Conservation (phyloP, 371 early-diverging fungal species). For the Capillidium heterosporum region DNA sequence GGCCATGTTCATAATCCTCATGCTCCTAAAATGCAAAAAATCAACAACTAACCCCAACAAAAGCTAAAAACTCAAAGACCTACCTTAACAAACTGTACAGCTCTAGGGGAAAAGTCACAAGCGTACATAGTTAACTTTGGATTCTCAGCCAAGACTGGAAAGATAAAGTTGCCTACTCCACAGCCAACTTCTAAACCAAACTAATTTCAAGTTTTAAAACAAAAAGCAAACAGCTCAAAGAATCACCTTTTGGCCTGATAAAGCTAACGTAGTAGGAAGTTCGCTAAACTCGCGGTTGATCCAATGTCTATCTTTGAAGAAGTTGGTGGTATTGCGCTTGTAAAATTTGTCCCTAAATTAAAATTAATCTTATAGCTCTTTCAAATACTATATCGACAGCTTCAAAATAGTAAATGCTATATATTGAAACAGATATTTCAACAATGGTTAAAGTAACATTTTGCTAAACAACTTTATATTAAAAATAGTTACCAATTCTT, state of each 20-base stretch:
- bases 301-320: constrained; percentile 93
- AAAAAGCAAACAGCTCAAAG: neutral
- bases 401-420: too few species aligned
- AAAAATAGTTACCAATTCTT: constrained; percentile 5
- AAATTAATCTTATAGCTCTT: neutral
- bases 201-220: neutral
- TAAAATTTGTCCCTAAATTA: constrained; percentile 59
- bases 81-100: constrained; percentile 58
- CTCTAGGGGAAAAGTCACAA: constrained; percentile 69
- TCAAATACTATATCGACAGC: neutral
- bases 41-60: neutral
- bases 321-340: constrained; percentile 83
- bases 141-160: constrained; percentile 66
- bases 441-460: neutral
- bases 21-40: constrained; percentile 17
- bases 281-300: constrained; percentile 90
- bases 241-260: neutral
- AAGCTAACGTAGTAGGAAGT: constrained; percentile 12
- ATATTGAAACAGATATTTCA: too few species aligned
- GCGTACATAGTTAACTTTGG: constrained; percentile 49
- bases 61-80: neutral
- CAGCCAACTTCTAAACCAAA: constrained; percentile 65
- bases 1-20: constrained; percentile 28
- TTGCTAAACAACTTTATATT: neutral
- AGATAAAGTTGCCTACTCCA: constrained; percentile 94